Percentiles rank a stretch among this genome's conserved stretches.
Conservation (phyloP, 441 rosid species). For the Eutrema salsugineum region DNA sequence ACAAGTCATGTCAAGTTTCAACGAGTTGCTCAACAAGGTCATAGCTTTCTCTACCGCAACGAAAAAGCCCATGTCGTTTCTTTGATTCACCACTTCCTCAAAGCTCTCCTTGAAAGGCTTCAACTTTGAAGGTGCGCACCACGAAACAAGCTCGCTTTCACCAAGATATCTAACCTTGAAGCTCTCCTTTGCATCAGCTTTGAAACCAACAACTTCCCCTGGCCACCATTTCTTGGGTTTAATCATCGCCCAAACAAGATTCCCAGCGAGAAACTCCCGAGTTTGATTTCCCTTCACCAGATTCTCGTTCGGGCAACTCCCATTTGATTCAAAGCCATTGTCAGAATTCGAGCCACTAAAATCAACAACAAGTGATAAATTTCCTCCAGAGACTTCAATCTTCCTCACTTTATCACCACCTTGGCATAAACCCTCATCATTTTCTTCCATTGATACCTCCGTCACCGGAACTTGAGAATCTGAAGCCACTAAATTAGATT, state of each 20-base stretch:
- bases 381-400: conserved; percentile 52
- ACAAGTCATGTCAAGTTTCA: conserved; percentile 58
- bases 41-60: conserved; percentile 64
- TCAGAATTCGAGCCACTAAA: conserved; percentile 37
- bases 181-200: conserved; percentile 38
- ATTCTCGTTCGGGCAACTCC: conserved; percentile 9
- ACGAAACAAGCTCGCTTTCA: conserved; percentile 47
- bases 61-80: conserved; percentile 45
- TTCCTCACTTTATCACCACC: conserved; percentile 36
- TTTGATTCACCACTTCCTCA: conserved; percentile 39
- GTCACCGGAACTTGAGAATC: conserved; percentile 1
- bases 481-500: conserved; percentile 25
- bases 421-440: conserved; percentile 16
- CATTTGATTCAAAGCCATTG: conserved; percentile 18
- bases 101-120: conserved; percentile 65
- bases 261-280: conserved; percentile 46
- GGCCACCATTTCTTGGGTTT: conserved; percentile 84
- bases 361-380: conserved; percentile 77
- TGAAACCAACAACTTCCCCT: conserved; percentile 54
- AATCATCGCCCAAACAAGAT: conserved; percentile 73
- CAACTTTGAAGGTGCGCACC: conserved; percentile 49
- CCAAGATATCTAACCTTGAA: conserved; percentile 55
- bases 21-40: conserved; percentile 51
- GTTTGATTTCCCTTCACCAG: conserved; percentile 26
- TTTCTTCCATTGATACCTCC: conserved; percentile 28